A percentile compares a stretch with the other conserved stretches of the same genome.
Conservation (phyloP, 2,329 filamentous ascomycete genomes). For the Chrysoporthe deuterocubensis region DNA sequence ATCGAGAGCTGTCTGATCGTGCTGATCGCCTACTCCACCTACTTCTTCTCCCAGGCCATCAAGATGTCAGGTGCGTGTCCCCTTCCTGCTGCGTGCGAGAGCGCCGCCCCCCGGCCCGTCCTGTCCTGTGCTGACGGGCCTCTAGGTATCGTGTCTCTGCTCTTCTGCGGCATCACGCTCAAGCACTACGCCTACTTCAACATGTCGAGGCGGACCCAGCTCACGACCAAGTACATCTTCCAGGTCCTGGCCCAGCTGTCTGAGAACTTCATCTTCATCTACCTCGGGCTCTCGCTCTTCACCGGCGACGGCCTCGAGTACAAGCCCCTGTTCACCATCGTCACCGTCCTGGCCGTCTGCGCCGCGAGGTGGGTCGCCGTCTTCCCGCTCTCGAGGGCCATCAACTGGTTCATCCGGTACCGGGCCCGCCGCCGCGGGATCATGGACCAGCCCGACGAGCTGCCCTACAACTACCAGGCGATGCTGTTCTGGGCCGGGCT, state of each 20-base stretch:
- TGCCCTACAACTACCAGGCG: constrained; percentile 95
- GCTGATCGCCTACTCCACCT: constrained; percentile 92
- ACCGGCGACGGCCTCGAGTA: constrained; percentile 87
- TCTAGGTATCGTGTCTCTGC: constrained; percentile 87
- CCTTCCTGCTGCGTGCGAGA: neutral
- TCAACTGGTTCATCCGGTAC: constrained; percentile 93
- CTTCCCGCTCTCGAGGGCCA: constrained; percentile 85
- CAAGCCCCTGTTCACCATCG: constrained; percentile 92
- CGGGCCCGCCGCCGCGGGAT: constrained; percentile 75
- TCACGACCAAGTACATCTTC: constrained; percentile 98
- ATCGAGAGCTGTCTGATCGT: constrained; percentile 96
- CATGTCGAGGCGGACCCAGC: constrained; percentile 96
- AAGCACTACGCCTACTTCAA: constrained; percentile 99
- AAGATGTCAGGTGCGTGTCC: constrained; percentile 82
- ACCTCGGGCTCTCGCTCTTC: constrained; percentile 91
- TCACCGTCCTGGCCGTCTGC: constrained; percentile 90
- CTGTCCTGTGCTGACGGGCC: neutral
- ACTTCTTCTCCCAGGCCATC: constrained; percentile 96
- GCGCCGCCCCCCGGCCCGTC: neutral
- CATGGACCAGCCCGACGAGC: constrained; percentile 77
- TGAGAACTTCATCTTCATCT: constrained; percentile 99
- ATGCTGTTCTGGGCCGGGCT: constrained; percentile 99
- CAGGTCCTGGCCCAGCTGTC: constrained; percentile 92
- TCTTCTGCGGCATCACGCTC: constrained; percentile 97
- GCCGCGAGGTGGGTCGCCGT: constrained; percentile 91